phyloP scores from a whole-genome alignment of 2,329 filamentous ascomycete species.

The Dothistroma pini region DNA sequence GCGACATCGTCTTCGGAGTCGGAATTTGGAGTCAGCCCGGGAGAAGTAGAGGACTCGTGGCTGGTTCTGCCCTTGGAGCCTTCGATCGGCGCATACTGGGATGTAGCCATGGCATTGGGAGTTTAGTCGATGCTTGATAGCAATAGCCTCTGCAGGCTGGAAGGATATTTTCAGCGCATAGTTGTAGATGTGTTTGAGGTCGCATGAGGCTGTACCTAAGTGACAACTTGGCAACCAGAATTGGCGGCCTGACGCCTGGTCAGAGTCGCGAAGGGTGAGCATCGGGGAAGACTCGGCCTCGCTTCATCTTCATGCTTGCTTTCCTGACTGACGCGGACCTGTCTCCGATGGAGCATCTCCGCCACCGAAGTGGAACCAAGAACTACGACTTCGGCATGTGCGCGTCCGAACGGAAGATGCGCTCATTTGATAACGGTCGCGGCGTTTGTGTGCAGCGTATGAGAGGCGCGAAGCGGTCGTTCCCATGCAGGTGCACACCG shows the following conservation, averaged over 20 bases:
- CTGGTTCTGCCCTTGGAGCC: constrained; percentile 1
- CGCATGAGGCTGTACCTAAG: background rate
- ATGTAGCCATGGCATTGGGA: constrained; percentile 6
- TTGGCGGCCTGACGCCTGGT: background rate
- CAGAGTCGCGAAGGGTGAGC: background rate
- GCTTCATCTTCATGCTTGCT: background rate
- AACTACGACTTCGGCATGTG: background rate
- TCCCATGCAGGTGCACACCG: background rate
- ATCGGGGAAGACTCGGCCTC: background rate
- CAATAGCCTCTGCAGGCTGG: background rate
- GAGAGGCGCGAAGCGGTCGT: background rate
- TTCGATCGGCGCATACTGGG: constrained; percentile 2
- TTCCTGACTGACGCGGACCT: background rate
- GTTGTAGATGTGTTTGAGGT: background rate
- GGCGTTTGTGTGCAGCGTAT: background rate
- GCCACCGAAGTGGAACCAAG: too few relatives aligned
- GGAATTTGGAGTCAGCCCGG: constrained; percentile 23
- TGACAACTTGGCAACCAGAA: background rate
- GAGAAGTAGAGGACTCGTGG: constrained; percentile 10
- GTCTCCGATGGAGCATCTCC: background rate
- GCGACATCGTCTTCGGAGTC: constrained; percentile 23
- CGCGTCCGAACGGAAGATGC: background rate
- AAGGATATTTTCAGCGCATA: background rate
- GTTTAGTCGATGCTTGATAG: background rate
- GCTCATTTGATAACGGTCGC: background rate